Base-by-base conservation (phyloP, 2,329 filamentous ascomycete species). In the Aspergillus quadrilineatus region DNA sequence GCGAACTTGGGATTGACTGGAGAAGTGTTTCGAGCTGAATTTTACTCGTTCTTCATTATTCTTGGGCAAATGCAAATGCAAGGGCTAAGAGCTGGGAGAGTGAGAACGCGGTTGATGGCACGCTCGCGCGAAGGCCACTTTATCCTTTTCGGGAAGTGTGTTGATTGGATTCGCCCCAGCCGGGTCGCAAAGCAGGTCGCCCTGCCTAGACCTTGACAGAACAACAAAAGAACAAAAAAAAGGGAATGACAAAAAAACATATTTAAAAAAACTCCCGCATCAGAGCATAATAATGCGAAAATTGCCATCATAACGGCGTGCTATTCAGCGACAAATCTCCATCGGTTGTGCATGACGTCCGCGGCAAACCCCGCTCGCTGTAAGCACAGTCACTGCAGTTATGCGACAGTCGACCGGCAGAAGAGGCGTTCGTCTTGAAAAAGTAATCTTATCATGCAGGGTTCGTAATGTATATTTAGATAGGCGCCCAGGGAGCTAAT, bases 141-240 rank as follows among this genome's bases (percentile, higher is more conserved):
- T 73, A 72, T 69, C 70, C 69, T 65, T 43, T 68, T 71, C 61
- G 53, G 67, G 69, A 59, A 71, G 60, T 70, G 43, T 69, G 68
- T 71, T 70, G 65, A 65, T 51, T 50, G 41, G 49, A 36, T 9
- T 49, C 36, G 42, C 37, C n/a, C 34, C 44, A 36, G 43, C 41
- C 47, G 50, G 46, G 46, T 45, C 54, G 53, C 53, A 56, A 45
- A 42, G 34, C 26, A 48, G 34, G 26, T 50, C 47, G 37, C 37
- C 37, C 30, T 42, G 39, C 8, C 22, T 39, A 36, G 22, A 37
- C 6, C 8, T n/a, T 22, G 22, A 22, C 22, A 22, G 22, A 22
- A 22, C 3, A 22, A 22, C 22, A 22, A 22, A 22, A 3, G 22
- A 22, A 22, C 1, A 22, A 22, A 4, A 22, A 22, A 22, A 22